Base-by-base conservation (phyloP, 2,329 filamentous ascomycete species). In the Alternaria sp. region DNA sequence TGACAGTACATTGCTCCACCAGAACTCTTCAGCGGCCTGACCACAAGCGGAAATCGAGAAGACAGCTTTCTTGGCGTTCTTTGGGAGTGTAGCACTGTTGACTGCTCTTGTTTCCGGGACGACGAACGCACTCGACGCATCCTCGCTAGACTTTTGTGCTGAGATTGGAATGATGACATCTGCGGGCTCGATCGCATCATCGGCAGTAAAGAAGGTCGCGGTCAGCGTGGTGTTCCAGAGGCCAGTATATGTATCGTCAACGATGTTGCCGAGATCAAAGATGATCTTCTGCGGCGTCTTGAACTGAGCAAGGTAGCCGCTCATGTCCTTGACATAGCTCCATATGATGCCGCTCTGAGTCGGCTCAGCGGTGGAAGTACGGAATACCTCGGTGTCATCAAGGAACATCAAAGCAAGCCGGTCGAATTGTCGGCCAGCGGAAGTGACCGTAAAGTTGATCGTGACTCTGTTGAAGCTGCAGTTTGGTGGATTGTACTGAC, bases 281-380 rank as follows among this genome's bases (percentile, higher is more conserved):
- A 94, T 92, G 57, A 95, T 71, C 66, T 86, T 93, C 73, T 94
- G 91, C 1, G 86, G 84, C 48, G 83, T 68, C 63, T 85, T 87
- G 86, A 92, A 93, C 12, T 95, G 80, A 4, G 86, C 82, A 16
- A 89, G 79, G 73, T 89, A 94, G 54, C 86, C 83, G 1, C 89
- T 91, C 87, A 93, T 88, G 73, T 96, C 91, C 77, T 94, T 95
- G 55, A 89, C 81, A 72, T 92, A 93, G 1, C 86, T 88, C 90
- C 91, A 94, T 44, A 85, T 80, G 63, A 95, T 93, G 7, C 91
- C 92, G 22, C 84, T 84, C 5, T 80, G 66, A 0, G 88, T 92
- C 1, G 92, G 91, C 79, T 96, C 91, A 4, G 92, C 91, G 1
- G 92, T 96, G 5, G 91, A 93, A 2, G 91, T 94, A 24, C 92